Evolutionary conservation across 352 stramenopile genomes (phyloP).

Genomic region (Pythium brassicae): DNA sequence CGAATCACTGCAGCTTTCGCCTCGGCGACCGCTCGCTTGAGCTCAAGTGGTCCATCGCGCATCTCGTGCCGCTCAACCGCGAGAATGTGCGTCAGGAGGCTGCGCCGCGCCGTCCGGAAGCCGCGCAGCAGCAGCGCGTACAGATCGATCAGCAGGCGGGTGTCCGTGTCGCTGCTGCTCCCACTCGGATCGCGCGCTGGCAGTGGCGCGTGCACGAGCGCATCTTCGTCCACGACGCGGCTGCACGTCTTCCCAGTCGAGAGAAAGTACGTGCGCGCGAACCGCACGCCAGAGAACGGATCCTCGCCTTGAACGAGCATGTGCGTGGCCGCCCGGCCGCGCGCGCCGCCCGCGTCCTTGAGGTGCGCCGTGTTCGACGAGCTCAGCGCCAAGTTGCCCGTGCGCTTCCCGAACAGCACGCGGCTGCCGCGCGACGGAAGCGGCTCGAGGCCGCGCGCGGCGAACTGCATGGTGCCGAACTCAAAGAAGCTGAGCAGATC

Average conservation of each 20-base stretch:
- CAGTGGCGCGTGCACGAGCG: constrained; percentile 30
- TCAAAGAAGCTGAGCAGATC: constrained; percentile 77
- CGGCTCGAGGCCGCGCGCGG: constrained; percentile 27
- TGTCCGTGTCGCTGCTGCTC: constrained; percentile 15
- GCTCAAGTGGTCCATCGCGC: constrained; percentile 10
- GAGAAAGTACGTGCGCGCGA: constrained; percentile 66
- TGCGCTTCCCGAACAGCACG: constrained; percentile 61
- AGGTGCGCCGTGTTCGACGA: constrained; percentile 36
- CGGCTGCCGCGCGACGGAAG: constrained; percentile 34
- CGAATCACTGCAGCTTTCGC: constrained; percentile 18
- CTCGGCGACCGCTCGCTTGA: constrained; percentile 19
- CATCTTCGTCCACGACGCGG: constrained; percentile 57
- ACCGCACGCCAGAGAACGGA: constrained; percentile 60
- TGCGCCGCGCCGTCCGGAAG: constrained; percentile 18
- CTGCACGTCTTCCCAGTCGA: constrained; percentile 46
- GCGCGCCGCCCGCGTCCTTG: constrained; percentile 19
- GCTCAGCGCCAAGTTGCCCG: constrained; percentile 18
- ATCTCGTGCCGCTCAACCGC: constrained; percentile 11
- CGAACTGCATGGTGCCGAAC: constrained; percentile 72
- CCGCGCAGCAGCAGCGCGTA: constrained; percentile 36
- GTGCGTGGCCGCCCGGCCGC: constrained; percentile 38
- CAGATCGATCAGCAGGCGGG: constrained; percentile 28
- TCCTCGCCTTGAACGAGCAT: constrained; percentile 70
- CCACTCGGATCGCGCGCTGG: constrained; percentile 14
- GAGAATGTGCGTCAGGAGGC: not conserved